Evolutionary conservation across 495 filamentous ascomycete species (phyloP), one percentile per base, ranked within the genome.

Genomic region (Venustampulla echinocandica): DNA sequence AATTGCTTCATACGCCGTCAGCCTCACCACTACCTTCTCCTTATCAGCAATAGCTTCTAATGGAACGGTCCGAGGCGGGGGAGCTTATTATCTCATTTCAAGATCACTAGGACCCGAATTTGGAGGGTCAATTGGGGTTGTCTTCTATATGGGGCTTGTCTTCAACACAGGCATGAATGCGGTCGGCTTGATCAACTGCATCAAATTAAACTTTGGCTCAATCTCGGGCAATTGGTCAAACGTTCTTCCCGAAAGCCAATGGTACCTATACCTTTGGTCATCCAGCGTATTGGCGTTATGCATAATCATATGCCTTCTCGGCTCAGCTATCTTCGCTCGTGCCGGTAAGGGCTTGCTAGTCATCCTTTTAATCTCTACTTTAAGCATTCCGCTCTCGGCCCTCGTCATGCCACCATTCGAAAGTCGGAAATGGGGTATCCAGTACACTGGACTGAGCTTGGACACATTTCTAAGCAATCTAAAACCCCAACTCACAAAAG

Each of bases 141-240:
- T 94, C 7, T 90, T 93, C 60, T 94, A 90, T 58, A 66, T 93
- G 13, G 86, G 87, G 13, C 81, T 82, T 50, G 82, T 85, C 1
- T 76, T 94, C 59, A 93, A 92, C 60, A 90, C 87, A 2, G 85
- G 83, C 13, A 82, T 94, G 74, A 94, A 94, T 57, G 81, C 89
- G 10, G 85, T 92, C 22, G 87, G 87, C 63, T 70, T 94, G 46
- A 76, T 94, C 49, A 84, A 92, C 60, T 92, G 87, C 54, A 64
- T 94, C 33, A 80, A 74, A 43, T 71, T 88, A 46, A 90, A 92
- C 50, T 79, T 90, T 56, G 86, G 86, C 0, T 55, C 64, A 2
- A 50, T 62, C 25, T 66, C 71, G 28, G 82, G 82, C 3, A 75
- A 71, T 30, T 76, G 74, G 70, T 63, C 68, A 23, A 68, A 81